Base-by-base conservation (phyloP, 768 basidiomycete genomes). In the Harrya chromipes region DNA sequence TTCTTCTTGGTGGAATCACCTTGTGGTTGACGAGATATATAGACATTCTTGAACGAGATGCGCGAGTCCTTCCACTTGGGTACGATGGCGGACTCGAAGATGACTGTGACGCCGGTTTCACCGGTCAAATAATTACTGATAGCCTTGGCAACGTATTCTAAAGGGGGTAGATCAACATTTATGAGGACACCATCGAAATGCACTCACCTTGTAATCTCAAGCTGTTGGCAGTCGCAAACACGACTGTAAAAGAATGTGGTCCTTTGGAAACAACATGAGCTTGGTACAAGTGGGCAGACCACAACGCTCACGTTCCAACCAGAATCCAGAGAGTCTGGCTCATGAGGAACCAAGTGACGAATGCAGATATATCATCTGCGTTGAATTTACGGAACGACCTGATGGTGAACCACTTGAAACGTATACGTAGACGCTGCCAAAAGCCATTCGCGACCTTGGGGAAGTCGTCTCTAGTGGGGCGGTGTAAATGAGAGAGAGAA, bases 401-500 rank as follows among this genome's bases (percentile, higher is more conserved):
- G 59, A 98, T 94, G 11, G 92, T 92, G 57, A 94, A 88, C 97
- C 97, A 99, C 65, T 93, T 93, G 74, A 97, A 91, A n/a, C 92
- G 81, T 57, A 98, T 88, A 19, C 85, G 80, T 20, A 87, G 67
- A 3, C 97, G 83, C 57, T 95, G 81, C 85, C 93, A 93, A 66
- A 94, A 94, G 17, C 86, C 84, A 26, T 79, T 87, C 4, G 94
- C 85, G 4, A 91, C 86, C 17, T 80, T 82, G 31, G 98, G 77
- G 50, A 98, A 85, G 63, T 97, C 91, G 39, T 97, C 94, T 37
- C 85, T 82, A 0, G 91, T 90, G 1, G 94, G 95, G 33, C 87
- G 75, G 54, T 82, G 84, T 41, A 81, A 73, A 60, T 84, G 85
- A 4, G 91, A 92, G 19, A 93, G 73, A 21, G 87, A 86, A 54